Conservation (phyloP, 164 flowering plant genomes). For the Chimonanthus praecox region DNA sequence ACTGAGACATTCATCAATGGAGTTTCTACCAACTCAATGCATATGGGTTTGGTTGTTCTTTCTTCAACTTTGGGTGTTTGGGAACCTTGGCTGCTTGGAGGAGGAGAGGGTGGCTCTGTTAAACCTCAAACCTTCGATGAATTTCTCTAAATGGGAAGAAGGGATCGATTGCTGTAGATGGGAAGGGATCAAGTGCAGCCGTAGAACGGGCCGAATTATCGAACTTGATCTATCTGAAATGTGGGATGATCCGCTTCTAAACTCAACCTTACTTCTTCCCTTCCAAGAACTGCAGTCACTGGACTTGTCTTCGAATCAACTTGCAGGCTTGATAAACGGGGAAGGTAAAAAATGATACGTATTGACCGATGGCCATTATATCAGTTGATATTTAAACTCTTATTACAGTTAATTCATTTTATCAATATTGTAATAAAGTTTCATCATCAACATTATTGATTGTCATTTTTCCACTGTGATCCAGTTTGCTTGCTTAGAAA, state of each 20-base stretch:
- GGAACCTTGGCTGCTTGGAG: neutral
- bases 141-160: slow-evolving; percentile 7
- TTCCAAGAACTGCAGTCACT: slow-evolving; percentile 4
- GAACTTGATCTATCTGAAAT: neutral
- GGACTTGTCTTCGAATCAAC: neutral
- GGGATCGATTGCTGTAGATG: slow-evolving; percentile 7
- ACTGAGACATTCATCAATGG: neutral
- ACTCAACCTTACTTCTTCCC: slow-evolving; percentile 1
- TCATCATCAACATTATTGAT: too few species aligned
- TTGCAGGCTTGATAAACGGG: neutral
- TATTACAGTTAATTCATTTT: too few species aligned
- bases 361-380: too few species aligned
- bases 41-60: neutral
- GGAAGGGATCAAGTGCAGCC: slow-evolving; percentile 2
- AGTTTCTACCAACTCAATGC: neutral
- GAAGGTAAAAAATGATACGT: neutral
- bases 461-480: too few species aligned
- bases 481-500: neutral
- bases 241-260: slow-evolving; percentile 2
- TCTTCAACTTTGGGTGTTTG: neutral
- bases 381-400: too few species aligned
- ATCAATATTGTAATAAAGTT: too few species aligned
- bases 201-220: neutral
- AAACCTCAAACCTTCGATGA: neutral
- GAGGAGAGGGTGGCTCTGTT: neutral